Evolutionary conservation across 2,329 filamentous ascomycete species (phyloP), one percentile per base, ranked within the genome.

Genomic region (Aspergillus melleus): DNA sequence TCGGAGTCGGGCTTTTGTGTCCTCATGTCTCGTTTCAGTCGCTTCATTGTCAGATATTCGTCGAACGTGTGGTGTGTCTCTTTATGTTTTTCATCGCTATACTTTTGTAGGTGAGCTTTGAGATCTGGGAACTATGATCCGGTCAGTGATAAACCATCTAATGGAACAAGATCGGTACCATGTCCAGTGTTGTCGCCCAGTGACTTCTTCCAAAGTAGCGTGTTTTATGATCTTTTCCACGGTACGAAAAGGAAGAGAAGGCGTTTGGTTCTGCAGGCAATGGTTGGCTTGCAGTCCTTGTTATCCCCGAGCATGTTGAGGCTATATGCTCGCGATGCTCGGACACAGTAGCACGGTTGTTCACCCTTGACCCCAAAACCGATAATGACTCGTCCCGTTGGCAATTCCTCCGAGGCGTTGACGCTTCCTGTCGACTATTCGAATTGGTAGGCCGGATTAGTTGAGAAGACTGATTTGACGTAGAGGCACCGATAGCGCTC

Each of bases 11-110:
- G 6, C 36, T 42, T 42, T 8, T 42, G 36, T 10, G 50, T n/a
- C 39, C 52, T 24, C 36, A 54, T 30, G 20, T 54, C 52, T 10
- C 46, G 52, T n/a, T 54, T 54, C 1, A 54, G 52, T 16, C 36
- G 52, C 36, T 54, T 54, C n/a, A 54, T 30, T n/a, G 52, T 16
- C 22, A 54, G 39, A 12, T 54, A 54, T 46, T 54, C 52, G 32
- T 19, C 22, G 16, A 54, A 54, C 26, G 44, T 36, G 10, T 30
- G 22, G n/a, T 54, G 20, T 4, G 52, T 29, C 14, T 19, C 30
- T 11, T 36, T 54, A 14, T 24, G 30, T 22, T 54, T 54, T 30
- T 54, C 39, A 6, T 36, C 30, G 39, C 39, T 42, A 42, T 54
- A 54, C 8, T 54, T 36, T 16, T 54, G 52, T 14, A 54, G n/a